Conservation (phyloP, 352 stramenopile genomes). For the Plasmopara viticola region DNA sequence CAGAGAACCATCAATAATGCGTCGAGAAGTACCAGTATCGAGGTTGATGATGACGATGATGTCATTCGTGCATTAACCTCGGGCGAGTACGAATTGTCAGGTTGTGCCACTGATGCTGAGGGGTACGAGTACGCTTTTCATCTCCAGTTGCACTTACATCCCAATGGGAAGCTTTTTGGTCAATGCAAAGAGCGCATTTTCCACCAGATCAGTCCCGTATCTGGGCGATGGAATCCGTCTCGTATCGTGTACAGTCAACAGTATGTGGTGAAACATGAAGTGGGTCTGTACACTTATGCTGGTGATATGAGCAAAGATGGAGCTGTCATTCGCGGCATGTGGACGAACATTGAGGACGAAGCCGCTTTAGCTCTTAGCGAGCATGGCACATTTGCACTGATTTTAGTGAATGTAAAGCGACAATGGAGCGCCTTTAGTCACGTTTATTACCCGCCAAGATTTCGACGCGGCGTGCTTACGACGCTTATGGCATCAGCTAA, state of each 20-base stretch:
- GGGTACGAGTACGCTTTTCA: slow-evolving; percentile 71
- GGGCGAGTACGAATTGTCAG: slow-evolving; percentile 46
- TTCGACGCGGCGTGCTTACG: slow-evolving; percentile 28
- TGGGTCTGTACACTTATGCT: slow-evolving; percentile 49
- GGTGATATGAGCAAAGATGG: slow-evolving; percentile 34
- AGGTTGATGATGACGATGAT: slow-evolving; percentile 22
- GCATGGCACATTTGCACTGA: slow-evolving; percentile 52
- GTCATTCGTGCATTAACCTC: slow-evolving; percentile 43
- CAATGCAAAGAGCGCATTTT: slow-evolving; percentile 52
- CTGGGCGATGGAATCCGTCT: slow-evolving; percentile 31
- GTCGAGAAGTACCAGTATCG: not conserved
- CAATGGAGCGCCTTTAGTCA: slow-evolving; percentile 48
- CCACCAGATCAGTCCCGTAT: slow-evolving; percentile 36
- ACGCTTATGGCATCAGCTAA: slow-evolving; percentile 44
- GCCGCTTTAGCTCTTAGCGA: slow-evolving; percentile 29
- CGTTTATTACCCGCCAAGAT: slow-evolving; percentile 33
- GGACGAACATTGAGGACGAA: slow-evolving; percentile 41
- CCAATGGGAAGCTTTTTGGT: slow-evolving; percentile 31
- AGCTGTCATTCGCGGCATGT: slow-evolving; percentile 36
- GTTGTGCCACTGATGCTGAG: slow-evolving; percentile 54
- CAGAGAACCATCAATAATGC: not conserved
- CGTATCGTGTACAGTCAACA: slow-evolving; percentile 42
- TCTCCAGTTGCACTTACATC: slow-evolving; percentile 37
- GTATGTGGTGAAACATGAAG: slow-evolving; percentile 55
- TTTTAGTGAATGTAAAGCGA: slow-evolving; percentile 32